Base-by-base conservation (phyloP, 1,139 yeast species). In the Lodderomyces jiufengensis region DNA sequence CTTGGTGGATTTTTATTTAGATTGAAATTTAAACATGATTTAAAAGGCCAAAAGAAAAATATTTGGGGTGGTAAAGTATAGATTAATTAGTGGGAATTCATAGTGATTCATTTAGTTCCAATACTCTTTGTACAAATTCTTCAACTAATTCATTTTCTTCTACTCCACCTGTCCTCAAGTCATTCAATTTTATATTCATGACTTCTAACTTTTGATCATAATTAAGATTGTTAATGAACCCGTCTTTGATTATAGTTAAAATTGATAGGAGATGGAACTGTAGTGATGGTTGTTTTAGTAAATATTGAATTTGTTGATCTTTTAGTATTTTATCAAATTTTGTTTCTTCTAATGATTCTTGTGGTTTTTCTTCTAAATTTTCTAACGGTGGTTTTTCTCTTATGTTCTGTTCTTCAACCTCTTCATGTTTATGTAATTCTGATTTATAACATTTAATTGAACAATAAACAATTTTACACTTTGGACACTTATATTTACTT, bases 141-240 rank as follows among this genome's bases (percentile, higher is more conserved):
- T 83, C 88, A 5, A 84, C 75, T 27, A 79, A 57, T 42, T 66
- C 76, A 50, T 84, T 83, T 34, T 72, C 74, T 49, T 84, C 88
- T 0, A 63, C 41, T 0, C 94, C 94, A 2, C 84, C 83, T 6
- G 49, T 54, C 21, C 94, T 59, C 24, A 84, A 63, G 40, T 78
- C 78, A 9, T 76, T 68, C 16, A 84, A 58, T 45, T 81, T 80
- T 46, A 77, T 64, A 40, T 78, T 67, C 5, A 84, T 82, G 8
- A 84, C 71, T 23, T 73, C 78, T 15, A 63, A 48, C 28, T 85
- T 59, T 12, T 78, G 82, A 16, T 76, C 84, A 2, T 74, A 41
- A 9, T 55, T 47, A 2, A 71, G 59, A 20, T 32, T 32, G 8
- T 21, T 26, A 20, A 32, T 32, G 12, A 32, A 32, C 44, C 78